Conservation (phyloP, 2,329 filamentous ascomycete species). For the Venturia nashicola region DNA sequence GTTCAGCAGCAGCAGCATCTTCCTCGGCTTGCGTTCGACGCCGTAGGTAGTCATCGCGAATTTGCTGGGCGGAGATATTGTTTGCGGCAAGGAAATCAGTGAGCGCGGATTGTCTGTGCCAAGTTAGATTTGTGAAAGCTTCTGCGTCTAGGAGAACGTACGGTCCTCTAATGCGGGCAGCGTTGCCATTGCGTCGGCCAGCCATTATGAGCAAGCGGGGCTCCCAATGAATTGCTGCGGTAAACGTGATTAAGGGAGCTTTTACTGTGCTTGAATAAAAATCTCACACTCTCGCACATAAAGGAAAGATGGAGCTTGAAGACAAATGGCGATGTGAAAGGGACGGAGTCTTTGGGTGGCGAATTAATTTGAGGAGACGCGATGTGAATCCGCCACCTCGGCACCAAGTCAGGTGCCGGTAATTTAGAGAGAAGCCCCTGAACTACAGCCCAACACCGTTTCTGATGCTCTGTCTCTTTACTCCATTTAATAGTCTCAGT, state of each 20-base stretch:
- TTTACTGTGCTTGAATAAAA: not conserved
- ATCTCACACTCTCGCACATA: not conserved
- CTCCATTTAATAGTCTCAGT: no score
- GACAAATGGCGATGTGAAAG: not conserved
- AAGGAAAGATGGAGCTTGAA: not conserved
- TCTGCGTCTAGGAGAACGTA: constrained; percentile 20
- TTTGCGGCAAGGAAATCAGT: constrained; percentile 59
- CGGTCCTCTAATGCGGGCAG: constrained; percentile 39
- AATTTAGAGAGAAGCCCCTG: not conserved
- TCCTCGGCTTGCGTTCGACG: constrained; percentile 28
- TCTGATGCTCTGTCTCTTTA: no score
- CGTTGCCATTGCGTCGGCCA: not conserved
- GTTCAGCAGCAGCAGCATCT: constrained; percentile 23
- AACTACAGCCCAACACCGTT: not conserved
- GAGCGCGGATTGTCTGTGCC: constrained; percentile 47
- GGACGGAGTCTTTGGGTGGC: not conserved
- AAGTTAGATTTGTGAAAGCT: not conserved
- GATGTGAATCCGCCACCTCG: not conserved
- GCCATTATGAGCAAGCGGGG: not conserved
- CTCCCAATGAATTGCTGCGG: not conserved
- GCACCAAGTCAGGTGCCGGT: not conserved
- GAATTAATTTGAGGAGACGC: not conserved
- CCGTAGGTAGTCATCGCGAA: constrained; percentile 47
- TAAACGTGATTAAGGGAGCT: not conserved
- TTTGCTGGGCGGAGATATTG: constrained; percentile 58